phyloP scores from a whole-genome alignment of 129 eudicot genomes.

The Artemisia annua region DNA sequence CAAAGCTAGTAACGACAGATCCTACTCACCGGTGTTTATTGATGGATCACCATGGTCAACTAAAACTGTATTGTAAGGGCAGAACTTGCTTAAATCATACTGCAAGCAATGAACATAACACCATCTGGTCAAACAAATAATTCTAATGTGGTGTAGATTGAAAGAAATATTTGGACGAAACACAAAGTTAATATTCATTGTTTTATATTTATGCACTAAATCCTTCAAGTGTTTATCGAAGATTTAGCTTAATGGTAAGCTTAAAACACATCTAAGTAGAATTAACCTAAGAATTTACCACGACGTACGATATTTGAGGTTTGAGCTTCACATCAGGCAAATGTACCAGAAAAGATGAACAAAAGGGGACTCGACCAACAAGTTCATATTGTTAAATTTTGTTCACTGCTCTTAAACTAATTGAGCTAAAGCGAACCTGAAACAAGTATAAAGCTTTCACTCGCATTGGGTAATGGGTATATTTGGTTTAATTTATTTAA shows the following conservation, averaged over 20 bases:
- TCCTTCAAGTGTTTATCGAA: background rate
- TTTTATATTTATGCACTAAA: too few species aligned
- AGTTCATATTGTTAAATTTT: background rate
- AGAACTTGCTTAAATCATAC: constrained; percentile 84
- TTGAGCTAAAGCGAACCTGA: background rate
- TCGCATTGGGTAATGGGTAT: background rate
- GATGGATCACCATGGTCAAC: constrained; percentile 98
- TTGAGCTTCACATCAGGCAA: too few species aligned
- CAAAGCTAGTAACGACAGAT: background rate
- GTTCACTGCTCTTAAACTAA: background rate
- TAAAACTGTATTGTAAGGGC: constrained; percentile 94
- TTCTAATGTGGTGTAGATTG: background rate
- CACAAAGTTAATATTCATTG: background rate
- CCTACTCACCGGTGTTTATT: constrained; percentile 74
- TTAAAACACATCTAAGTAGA: background rate
- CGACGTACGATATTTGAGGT: too few species aligned
- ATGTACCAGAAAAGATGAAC: too few species aligned
- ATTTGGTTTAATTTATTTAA: background rate
- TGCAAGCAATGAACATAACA: constrained; percentile 38
- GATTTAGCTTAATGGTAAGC: background rate
- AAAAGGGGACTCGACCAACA: too few species aligned
- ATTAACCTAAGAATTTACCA: background rate
- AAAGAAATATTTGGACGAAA: background rate
- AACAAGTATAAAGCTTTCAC: background rate
- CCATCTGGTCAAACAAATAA: background rate